Evolutionary conservation across 805 yeast genomes (phyloP).

Genomic region (Lachancea lanzarotensis): DNA sequence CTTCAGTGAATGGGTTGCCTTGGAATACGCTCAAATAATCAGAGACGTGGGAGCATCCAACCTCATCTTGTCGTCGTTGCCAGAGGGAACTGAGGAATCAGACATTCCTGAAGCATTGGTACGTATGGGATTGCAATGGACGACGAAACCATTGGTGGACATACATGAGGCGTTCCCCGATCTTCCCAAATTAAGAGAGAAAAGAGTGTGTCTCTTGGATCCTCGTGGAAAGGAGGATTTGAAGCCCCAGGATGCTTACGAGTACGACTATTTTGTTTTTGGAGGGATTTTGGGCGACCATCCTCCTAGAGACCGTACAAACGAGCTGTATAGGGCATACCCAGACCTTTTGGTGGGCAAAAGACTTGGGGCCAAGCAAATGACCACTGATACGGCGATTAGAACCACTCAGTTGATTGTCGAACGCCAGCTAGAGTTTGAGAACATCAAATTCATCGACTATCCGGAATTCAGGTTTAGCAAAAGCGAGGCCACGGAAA

Average conservation of each 20-base stretch:
- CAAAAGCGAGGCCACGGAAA: constrained; percentile 87
- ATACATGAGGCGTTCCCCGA: constrained; percentile 35
- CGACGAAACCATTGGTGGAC: constrained; percentile 61
- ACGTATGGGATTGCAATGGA: constrained; percentile 71
- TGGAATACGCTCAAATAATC: constrained; percentile 80
- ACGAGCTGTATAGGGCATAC: constrained; percentile 70
- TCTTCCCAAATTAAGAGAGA: constrained; percentile 38
- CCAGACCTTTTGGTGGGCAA: constrained; percentile 69
- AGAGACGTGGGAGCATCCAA: constrained; percentile 76
- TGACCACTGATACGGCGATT: constrained; percentile 97
- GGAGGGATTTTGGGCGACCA: constrained; percentile 97
- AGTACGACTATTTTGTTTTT: constrained; percentile 84
- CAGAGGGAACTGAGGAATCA: constrained; percentile 48
- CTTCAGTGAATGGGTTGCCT: constrained; percentile 89
- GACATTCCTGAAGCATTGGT: constrained; percentile 59
- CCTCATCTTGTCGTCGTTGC: constrained; percentile 70
- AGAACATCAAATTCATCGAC: constrained; percentile 77
- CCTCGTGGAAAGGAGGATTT: constrained; percentile 78
- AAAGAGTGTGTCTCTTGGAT: constrained; percentile 75
- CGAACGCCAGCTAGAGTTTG: constrained; percentile 51
- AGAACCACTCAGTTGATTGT: constrained; percentile 81
- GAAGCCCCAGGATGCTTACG: constrained; percentile 55
- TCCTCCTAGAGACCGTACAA: constrained; percentile 87
- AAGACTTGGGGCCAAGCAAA: constrained; percentile 80
- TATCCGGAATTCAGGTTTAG: constrained; percentile 89